Evolutionary conservation across 2,329 filamentous ascomycete genomes (phyloP), one percentile per base, ranked within the genome.

Genomic region (Cercospora janseana): DNA sequence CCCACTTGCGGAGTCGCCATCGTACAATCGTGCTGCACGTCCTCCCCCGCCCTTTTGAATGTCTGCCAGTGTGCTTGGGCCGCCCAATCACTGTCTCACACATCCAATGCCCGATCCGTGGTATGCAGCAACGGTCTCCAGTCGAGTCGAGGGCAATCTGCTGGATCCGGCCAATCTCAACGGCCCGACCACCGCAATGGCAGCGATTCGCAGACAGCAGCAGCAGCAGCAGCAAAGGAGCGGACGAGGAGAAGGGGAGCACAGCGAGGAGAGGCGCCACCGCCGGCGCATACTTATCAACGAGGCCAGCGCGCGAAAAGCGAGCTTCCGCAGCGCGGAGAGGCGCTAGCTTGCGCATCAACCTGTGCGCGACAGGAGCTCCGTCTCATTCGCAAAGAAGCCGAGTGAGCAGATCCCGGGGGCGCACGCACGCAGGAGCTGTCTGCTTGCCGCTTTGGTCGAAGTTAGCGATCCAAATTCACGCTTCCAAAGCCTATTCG

Each of bases 371-470:
- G n/a, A n/a, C n/a, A n/a, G n/a, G n/a, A n/a, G n/a, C n/a, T n/a
- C n/a, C n/a, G n/a, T n/a, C n/a, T n/a, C n/a, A n/a, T n/a, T n/a
- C n/a, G n/a, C n/a, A n/a, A n/a, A n/a, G n/a, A n/a, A n/a, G n/a
- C n/a, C n/a, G n/a, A n/a, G n/a, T n/a, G n/a, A n/a, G n/a, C n/a
- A n/a, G n/a, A n/a, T n/a, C n/a, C n/a, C n/a, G n/a, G n/a, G n/a
- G n/a, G n/a, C n/a, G n/a, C n/a, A n/a, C n/a, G n/a, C n/a, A 23
- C 34, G 16, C 15, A 37, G 12, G 35, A 40, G 35, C 35, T 23
- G 23, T 24, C 20, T 40, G 35, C 44, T 40, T 47, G 13, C 32
- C 44, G 31, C 24, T 38, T 47, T 37, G 43, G 29, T 46, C n/a
- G 44, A 38, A 16, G 32, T 44, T 29, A 44, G 41, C 41, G 41